Evolutionary conservation across 176 grass and related monocot genomes (phyloP), one percentile per base, ranked within the genome.

Genomic region (Oryza glumipatula): DNA sequence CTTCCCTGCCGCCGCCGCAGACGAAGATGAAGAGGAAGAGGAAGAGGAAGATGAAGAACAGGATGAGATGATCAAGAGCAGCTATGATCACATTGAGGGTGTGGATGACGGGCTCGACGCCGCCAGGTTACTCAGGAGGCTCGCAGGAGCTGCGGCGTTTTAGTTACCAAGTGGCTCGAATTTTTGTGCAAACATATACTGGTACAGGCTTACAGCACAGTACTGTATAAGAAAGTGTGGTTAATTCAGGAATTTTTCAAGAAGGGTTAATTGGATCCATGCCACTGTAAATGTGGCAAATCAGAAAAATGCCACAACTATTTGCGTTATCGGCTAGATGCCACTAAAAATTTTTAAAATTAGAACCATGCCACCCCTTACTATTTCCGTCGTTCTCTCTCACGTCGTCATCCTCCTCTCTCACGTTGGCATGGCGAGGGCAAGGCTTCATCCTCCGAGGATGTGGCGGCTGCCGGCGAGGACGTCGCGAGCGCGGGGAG

Each of bases 41-140:
- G 41, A 4, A 0, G 38, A 58, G 0, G 65, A 65, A 0, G 41
- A 13, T 0, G 41, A 4, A 0, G 38, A 58, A 0, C 11, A 22
- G 44, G 61, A 32, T 32, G 30, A 11, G 56, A 79, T 0, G 4
- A 35, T 4, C 10, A 39, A 52, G 10, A 0, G 23, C 15, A 24
- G 4, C 1, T 9, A 8, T 4, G 24, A 23, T 23, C 38, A 1
- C 38, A 22, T n/a, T 0, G 22, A 46, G 6, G 33, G 51, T 6
- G 14, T 28, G 3, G 56, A 10, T 15, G 76, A 28, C 12, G 69
- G 54, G 44, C 16, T 86, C 49, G 44, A 54, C 28, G 60, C 15
- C 0, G 60, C 45, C 0, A 80, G 45, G 32, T 4, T 67, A 23
- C 58, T 86, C 2, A 67, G 35, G 15, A 68, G 33, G 28, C 43